Evolutionary conservation across 495 filamentous ascomycete genomes (phyloP).

Genomic region (Elasticomyces elasticus): DNA sequence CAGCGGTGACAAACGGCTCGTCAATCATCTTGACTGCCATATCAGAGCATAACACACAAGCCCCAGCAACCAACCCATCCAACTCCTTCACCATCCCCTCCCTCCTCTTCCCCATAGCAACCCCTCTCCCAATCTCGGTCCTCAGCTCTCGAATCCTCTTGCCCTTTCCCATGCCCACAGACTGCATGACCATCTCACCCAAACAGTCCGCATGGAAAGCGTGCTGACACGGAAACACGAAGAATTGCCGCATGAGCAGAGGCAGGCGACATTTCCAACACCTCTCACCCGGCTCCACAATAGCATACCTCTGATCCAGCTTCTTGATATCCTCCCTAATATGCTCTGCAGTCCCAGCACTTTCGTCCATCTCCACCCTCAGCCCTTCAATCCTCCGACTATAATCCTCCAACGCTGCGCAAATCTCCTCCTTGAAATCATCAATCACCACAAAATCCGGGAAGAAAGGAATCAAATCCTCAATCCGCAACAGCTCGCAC

Average conservation of each 20-base stretch:
- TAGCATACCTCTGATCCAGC: slow-evolving; percentile 81
- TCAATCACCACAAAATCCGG: slow-evolving; percentile 99
- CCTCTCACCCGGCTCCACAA: slow-evolving; percentile 91
- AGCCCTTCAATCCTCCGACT: slow-evolving; percentile 76
- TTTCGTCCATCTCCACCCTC: slow-evolving; percentile 94
- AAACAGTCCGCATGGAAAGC: slow-evolving; percentile 93
- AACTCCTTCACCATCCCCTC: slow-evolving; percentile 81
- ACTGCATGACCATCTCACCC: slow-evolving; percentile 68
- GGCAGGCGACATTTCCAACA: slow-evolving; percentile 83
- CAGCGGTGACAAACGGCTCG: slow-evolving; percentile 69
- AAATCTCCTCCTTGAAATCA: slow-evolving; percentile 98
- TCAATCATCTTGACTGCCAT: slow-evolving; percentile 88
- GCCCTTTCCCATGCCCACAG: slow-evolving; percentile 60
- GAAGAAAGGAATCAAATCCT: slow-evolving; percentile 96
- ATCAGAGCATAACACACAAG: slow-evolving; percentile 75
- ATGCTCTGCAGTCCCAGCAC: slow-evolving; percentile 71
- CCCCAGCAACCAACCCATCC: slow-evolving; percentile 71
- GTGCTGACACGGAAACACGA: slow-evolving; percentile 96
- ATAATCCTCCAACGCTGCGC: slow-evolving; percentile 84
- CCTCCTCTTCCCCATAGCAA: slow-evolving; percentile 52
- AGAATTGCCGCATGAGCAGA: slow-evolving; percentile 81
- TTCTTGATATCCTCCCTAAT: slow-evolving; percentile 78
- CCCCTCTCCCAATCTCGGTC: slow-evolving; percentile 61
- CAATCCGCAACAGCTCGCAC: slow-evolving; percentile 84
- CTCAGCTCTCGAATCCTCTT: slow-evolving; percentile 78